Conservation (phyloP, 768 basidiomycete species). For the Pisolithus orientalis region DNA sequence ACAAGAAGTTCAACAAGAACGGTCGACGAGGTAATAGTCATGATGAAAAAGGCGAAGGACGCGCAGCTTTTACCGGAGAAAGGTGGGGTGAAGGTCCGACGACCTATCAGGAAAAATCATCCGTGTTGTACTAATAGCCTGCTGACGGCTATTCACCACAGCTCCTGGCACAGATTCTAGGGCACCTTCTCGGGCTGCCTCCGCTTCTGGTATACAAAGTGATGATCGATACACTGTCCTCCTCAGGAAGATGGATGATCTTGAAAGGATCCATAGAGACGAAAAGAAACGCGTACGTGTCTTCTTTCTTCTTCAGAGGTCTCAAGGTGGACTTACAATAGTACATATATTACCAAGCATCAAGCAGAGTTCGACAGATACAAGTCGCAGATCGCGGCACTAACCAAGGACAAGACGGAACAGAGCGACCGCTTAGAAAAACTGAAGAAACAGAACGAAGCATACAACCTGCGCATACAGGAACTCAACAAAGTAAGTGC, state of each 20-base stretch:
- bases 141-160: slow-evolving; percentile 16
- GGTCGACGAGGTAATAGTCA: not conserved
- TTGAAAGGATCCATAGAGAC: slow-evolving; percentile 57
- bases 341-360: slow-evolving; percentile 36
- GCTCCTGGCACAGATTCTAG: slow-evolving; percentile 19
- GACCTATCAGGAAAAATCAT: too few relatives aligned
- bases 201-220: slow-evolving; percentile 11
- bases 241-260: slow-evolving; percentile 57
- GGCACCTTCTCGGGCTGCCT: slow-evolving; percentile 17
- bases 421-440: slow-evolving; percentile 51
- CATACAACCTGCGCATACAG: slow-evolving; percentile 51
- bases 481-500: slow-evolving; percentile 49
- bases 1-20: not conserved
- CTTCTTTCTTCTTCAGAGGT: not conserved
- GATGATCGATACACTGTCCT: slow-evolving; percentile 49
- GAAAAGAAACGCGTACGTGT: slow-evolving; percentile 57
- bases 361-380: slow-evolving; percentile 52
- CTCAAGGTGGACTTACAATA: not conserved
- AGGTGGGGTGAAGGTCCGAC: not conserved
- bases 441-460: slow-evolving; percentile 55
- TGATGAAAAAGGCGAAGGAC: not conserved
- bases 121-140: not conserved
- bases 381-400: slow-evolving; percentile 48
- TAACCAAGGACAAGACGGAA: slow-evolving; percentile 43
- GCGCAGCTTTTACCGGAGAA: not conserved